Evolutionary conservation across 768 basidiomycete genomes (phyloP), one percentile per base, ranked within the genome.

Genomic region (Porpolomopsis calyptriformis): DNA sequence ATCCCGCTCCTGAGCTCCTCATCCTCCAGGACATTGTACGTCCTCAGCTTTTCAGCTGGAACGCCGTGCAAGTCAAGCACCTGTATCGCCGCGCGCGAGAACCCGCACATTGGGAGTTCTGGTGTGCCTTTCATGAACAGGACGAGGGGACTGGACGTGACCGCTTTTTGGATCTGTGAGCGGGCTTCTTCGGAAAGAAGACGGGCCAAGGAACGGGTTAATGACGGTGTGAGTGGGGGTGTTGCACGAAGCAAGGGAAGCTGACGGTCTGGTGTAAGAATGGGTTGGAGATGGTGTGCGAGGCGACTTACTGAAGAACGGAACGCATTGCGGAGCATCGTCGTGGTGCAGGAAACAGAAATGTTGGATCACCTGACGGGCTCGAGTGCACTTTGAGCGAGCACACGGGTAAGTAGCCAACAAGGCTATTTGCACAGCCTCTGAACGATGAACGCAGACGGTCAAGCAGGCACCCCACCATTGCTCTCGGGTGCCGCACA

Each of bases 81-180:
- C 61, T 97, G 93, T 24, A 91, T 76, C 0, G 85, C 91, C 0
- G 94, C 94, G 42, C 94, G 77, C 14, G 92, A 96, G 74, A 98
- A 99, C 10, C 94, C 94, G 50, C 94, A 98, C 55, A 91, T 81
- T 1, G 94, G 94, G 4, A 70, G 60, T 19, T 80, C 72, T 0
- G 87, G 90, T 12, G 85, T 90, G 8, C 96, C 96, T 61, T 99
- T 99, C 94, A 99, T 98, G 70, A 99, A 98, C 4, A 98, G 69
- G 1, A 99, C 96, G 4, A 98, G 74, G 0, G 92, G 92, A 36
- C 76, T 77, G 1, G 74, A 66, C 6, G 72, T 64, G 22, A 98
- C 75, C 2, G 92, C 91, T 53, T 77, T 62, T 59, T 85, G 75
- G n/a, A 89, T 77, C 55, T 74, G 66, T 9, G 70, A 54, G 18